A percentile compares a stretch with the other conserved stretches of the same genome.
Conservation (phyloP, 2,329 filamentous ascomycete genomes). For the Cytospora chrysosperma region DNA sequence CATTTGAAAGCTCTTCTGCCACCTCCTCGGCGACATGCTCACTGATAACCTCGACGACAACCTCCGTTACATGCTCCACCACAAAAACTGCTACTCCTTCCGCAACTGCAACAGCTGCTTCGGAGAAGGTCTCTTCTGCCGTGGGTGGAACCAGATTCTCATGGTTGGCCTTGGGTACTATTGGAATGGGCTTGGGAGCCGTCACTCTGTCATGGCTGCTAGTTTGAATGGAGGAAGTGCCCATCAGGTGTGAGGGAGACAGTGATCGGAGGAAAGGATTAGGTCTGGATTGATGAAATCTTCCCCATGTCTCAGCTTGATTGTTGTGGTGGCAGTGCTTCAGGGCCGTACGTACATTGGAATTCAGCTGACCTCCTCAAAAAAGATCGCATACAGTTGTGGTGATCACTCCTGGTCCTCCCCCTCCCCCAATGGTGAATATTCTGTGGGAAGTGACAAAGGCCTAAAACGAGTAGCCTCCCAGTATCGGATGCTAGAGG, state of each 20-base stretch:
- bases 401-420: too few relatives aligned
- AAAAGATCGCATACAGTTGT: too few relatives aligned
- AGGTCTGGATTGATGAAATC: neutral
- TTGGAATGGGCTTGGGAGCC: neutral
- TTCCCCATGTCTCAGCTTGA: neutral
- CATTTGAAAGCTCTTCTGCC: conserved; percentile 3
- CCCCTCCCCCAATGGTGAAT: too few relatives aligned
- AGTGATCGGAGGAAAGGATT: neutral
- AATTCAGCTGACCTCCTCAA: too few relatives aligned
- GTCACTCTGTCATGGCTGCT: neutral
- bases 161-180: neutral
- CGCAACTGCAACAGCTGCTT: neutral
- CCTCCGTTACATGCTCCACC: neutral
- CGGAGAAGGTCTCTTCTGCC: neutral
- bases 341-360: neutral
- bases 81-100: too few relatives aligned
- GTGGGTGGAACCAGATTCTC: neutral
- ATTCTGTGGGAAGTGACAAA: too few relatives aligned
- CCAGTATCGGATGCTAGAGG: neutral
- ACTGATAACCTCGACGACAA: neutral
- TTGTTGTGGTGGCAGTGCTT: neutral
- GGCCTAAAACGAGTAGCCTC: too few relatives aligned
- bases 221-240: neutral
- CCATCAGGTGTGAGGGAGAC: neutral
- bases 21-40: neutral